These are phyloP conservation scores for Leccinum incarnatum DNA, from an alignment of 768 basidiomycete genomes.

Conservation along the genomic window DNA sequence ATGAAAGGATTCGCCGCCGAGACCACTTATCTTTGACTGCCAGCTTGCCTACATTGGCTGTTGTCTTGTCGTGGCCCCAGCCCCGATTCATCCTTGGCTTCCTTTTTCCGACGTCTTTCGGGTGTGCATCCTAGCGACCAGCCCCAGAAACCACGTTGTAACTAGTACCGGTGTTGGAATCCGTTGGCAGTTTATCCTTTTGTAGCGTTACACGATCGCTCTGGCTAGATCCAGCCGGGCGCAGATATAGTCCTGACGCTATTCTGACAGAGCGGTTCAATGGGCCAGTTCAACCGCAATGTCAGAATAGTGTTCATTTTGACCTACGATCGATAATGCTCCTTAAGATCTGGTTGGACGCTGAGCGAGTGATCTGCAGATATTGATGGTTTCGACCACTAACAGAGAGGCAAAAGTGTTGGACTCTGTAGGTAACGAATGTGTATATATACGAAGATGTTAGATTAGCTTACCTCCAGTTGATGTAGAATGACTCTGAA, in stretches of 20 bases:
- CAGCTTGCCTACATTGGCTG: neutral
- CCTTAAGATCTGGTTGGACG: neutral
- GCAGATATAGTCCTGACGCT: neutral
- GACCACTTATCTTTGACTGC: neutral
- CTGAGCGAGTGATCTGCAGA: neutral
- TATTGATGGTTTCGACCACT: neutral
- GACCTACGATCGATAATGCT: neutral
- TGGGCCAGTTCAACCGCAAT: neutral
- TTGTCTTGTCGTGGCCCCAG: neutral
- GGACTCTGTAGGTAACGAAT: too few relatives aligned
- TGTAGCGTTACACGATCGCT: neutral
- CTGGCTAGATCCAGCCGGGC: neutral
- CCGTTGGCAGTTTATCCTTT: neutral
- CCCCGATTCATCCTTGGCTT: neutral
- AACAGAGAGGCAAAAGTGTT: too few relatives aligned
- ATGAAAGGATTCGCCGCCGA: neutral
- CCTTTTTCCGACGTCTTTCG: neutral
- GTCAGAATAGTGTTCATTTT: neutral
- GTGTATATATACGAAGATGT: too few relatives aligned
- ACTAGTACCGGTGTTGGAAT: neutral
- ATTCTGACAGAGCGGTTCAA: neutral
- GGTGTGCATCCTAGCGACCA: neutral
- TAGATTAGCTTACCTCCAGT: too few relatives aligned
- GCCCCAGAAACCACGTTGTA: neutral
- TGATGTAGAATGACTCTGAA: too few relatives aligned